A percentile compares a stretch with the other conserved stretches of the same genome.
These are phyloP conservation scores for Paraconiothyrium sp. DNA, from an alignment of 2,329 filamentous ascomycete species.

Conservation along the genomic window DNA sequence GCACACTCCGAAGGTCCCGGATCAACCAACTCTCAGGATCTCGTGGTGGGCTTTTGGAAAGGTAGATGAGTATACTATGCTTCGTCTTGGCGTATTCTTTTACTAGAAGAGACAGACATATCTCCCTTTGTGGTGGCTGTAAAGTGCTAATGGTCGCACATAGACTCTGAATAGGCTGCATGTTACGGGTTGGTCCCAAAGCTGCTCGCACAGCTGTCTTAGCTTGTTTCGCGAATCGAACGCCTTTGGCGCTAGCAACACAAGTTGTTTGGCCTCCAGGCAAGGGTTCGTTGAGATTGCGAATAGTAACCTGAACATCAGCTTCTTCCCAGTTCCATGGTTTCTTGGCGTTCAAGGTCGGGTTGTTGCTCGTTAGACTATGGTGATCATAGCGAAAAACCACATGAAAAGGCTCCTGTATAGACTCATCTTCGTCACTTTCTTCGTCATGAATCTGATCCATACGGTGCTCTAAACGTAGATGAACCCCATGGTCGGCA, in stretches of 20 bases:
- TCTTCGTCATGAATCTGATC: conserved; percentile 24
- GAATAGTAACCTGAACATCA: conserved; percentile 24
- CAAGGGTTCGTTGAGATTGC: background rate
- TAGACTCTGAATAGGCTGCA: conserved; percentile 29
- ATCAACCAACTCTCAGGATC: conserved; percentile 27
- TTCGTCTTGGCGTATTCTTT: conserved; percentile 27
- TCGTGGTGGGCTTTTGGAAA: conserved; percentile 18
- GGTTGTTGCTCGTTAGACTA: background rate
- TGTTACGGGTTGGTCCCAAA: conserved; percentile 22
- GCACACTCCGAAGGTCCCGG: conserved; percentile 23
- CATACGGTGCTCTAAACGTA: conserved; percentile 36
- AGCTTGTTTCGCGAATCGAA: conserved; percentile 27
- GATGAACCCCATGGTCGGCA: conserved; percentile 32
- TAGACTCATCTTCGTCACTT: conserved; percentile 22
- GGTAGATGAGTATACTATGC: conserved; percentile 30
- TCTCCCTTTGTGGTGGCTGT: conserved; percentile 27
- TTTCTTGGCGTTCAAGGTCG: background rate
- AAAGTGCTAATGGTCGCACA: conserved; percentile 28
- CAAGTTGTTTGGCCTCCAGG: background rate
- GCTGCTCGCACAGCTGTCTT: conserved; percentile 30
- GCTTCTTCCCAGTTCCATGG: conserved; percentile 36
- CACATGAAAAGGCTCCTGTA: conserved; percentile 30
- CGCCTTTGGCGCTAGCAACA: conserved; percentile 16
- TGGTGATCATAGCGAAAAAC: conserved; percentile 27
- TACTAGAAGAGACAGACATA: conserved; percentile 28